These are phyloP conservation scores for Podospora comata DNA, from an alignment of 495 filamentous ascomycete genomes.

Conservation along the genomic window DNA sequence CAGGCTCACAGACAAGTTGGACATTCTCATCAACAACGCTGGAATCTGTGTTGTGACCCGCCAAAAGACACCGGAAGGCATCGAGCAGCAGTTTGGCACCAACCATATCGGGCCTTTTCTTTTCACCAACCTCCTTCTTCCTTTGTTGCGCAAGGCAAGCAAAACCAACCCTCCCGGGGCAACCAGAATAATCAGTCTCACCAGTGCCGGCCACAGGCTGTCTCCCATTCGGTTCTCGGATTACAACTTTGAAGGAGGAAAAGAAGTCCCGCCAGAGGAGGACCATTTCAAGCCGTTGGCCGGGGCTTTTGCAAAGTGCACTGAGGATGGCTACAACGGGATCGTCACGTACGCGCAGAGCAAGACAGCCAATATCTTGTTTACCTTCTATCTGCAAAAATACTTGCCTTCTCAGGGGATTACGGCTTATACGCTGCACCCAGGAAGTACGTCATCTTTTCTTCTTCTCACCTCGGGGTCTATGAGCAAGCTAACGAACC, in stretches of 20 bases:
- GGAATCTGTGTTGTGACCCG: conserved; percentile 38
- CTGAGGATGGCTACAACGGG: conserved; percentile 52
- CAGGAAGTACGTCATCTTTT: conserved; percentile 41
- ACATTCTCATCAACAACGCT: conserved; percentile 58
- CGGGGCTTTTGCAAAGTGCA: conserved; percentile 33
- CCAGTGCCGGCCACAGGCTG: conserved; percentile 51
- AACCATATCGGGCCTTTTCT: conserved; percentile 61
- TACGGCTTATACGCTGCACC: conserved; percentile 45
- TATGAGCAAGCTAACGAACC: neutral
- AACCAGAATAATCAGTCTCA: conserved; percentile 44
- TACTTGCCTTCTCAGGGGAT: conserved; percentile 36
- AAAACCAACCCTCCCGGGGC: conserved; percentile 31
- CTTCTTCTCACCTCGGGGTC: neutral
- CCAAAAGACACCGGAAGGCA: conserved; percentile 42
- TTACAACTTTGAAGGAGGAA: conserved; percentile 50
- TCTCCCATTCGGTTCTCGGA: conserved; percentile 55
- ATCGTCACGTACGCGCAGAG: conserved; percentile 55
- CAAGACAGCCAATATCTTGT: conserved; percentile 62
- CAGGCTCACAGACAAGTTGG: conserved; percentile 42
- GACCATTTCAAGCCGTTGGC: conserved; percentile 32
- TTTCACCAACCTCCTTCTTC: conserved; percentile 54
- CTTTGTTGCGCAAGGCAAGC: conserved; percentile 42
- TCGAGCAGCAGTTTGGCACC: conserved; percentile 56
- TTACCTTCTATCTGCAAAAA: conserved; percentile 48
- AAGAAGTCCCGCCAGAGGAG: conserved; percentile 39